Conservation (phyloP, 192 early-diverging fungal genomes). For the Gaertneriomyces semiglobifer region DNA sequence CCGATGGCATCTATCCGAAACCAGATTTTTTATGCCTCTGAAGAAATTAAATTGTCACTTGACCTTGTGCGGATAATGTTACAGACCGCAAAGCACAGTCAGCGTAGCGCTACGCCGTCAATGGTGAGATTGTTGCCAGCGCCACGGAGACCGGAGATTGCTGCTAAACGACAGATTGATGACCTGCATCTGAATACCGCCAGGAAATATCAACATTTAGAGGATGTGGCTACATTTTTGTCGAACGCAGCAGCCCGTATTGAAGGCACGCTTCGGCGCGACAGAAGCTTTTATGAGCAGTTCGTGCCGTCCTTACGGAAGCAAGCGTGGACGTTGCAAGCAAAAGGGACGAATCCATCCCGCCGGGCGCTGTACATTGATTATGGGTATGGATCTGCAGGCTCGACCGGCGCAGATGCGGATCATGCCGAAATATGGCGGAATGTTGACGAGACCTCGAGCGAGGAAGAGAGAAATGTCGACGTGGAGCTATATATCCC, state of each 20-base stretch:
- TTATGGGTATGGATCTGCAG: not conserved
- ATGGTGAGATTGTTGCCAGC: conserved; percentile 1
- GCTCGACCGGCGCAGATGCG: too few relatives aligned
- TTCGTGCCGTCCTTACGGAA: not conserved
- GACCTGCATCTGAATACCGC: not conserved
- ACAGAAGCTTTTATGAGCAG: not conserved
- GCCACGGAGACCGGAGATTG: not conserved
- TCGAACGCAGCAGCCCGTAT: not conserved
- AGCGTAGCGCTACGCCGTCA: not conserved
- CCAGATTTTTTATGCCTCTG: not conserved
- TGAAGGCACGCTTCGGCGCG: not conserved
- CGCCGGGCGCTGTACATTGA: conserved; percentile 3
- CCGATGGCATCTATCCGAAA: not conserved
- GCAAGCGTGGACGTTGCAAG: conserved; percentile 2
- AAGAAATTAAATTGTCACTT: not conserved
- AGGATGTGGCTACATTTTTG: not conserved
- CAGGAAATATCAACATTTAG: conserved; percentile 1
- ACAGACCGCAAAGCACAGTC: not conserved
- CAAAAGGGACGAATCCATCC: not conserved
- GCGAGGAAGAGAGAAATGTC: too few relatives aligned
- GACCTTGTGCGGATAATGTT: not conserved
- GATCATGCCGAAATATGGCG: too few relatives aligned
- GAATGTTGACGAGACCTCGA: too few relatives aligned
- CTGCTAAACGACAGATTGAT: not conserved
- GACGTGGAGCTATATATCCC: too few relatives aligned